Evolutionary conservation across 345 rosid species (phyloP).

Genomic region (Psidium guajava): DNA sequence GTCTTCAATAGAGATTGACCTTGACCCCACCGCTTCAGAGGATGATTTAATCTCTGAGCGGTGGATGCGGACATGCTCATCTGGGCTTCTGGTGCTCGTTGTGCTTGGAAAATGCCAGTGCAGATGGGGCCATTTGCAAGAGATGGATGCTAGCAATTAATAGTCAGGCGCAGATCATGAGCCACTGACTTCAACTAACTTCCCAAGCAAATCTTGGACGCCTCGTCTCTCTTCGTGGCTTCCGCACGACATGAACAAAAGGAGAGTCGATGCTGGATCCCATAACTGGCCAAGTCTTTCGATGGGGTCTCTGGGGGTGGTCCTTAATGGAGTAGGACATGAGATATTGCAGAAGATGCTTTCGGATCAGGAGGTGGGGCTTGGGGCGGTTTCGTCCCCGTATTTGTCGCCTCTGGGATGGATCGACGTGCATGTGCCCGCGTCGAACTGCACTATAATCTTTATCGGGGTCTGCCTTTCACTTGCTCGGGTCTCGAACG

Average conservation of each 20-base stretch:
- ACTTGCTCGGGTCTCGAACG: neutral
- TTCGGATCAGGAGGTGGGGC: neutral
- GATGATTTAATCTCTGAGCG: slow-evolving; percentile 31
- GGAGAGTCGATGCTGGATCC: neutral
- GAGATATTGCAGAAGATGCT: neutral
- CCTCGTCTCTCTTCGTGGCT: neutral
- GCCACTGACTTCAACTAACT: neutral
- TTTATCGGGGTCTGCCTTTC: neutral
- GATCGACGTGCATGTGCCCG: neutral
- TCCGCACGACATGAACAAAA: neutral
- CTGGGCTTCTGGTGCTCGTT: neutral
- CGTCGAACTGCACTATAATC: neutral
- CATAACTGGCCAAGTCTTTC: neutral
- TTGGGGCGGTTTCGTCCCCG: neutral
- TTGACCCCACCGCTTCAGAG: neutral
- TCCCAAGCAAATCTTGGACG: neutral
- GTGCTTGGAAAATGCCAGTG: neutral
- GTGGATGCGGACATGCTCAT: slow-evolving; percentile 36
- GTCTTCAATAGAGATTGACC: neutral
- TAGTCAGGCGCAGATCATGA: slow-evolving; percentile 8
- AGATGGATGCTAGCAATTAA: neutral
- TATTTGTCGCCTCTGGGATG: neutral
- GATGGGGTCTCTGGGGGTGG: neutral
- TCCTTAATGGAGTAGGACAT: neutral
- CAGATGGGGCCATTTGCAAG: neutral